Evolutionary conservation across 2,329 filamentous ascomycete genomes (phyloP).

Genomic region (Curvularia sp.): DNA sequence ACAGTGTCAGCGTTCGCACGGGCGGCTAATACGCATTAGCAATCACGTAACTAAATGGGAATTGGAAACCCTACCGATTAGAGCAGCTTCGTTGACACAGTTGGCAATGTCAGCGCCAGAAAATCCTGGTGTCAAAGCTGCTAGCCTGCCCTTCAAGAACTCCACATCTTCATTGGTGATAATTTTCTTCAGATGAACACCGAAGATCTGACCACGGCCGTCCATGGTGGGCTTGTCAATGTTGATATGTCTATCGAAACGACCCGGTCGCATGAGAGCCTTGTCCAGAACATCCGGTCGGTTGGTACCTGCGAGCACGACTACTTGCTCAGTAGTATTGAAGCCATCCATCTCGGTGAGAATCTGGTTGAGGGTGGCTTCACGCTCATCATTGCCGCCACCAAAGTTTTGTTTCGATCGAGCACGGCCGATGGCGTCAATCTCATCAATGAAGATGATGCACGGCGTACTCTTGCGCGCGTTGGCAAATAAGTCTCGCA

Average conservation of each 20-base stretch:
- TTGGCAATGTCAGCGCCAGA: constrained; percentile 98
- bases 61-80: constrained; percentile 77
- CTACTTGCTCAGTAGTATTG: constrained; percentile 95
- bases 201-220: constrained; percentile 94
- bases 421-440: constrained; percentile 94
- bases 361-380: constrained; percentile 97
- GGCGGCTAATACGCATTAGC: constrained; percentile 71
- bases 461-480: constrained; percentile 96
- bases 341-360: constrained; percentile 99
- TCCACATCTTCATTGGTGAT: constrained; percentile 90
- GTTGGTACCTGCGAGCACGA: constrained; percentile 96
- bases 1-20: constrained; percentile 81
- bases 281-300: constrained; percentile 93
- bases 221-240: constrained; percentile 98
- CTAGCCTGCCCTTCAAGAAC: constrained; percentile 83
- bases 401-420: constrained; percentile 82
- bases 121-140: constrained; percentile 93
- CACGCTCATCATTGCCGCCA: constrained; percentile 95
- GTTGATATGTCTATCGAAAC: constrained; percentile 94
- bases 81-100: constrained; percentile 94
- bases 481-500: constrained; percentile 91
- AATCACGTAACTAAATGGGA: constrained; percentile 3
- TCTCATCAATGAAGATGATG: constrained; percentile 99
- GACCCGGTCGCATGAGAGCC: constrained; percentile 93
- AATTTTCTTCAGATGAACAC: constrained; percentile 92